Evolutionary conservation across 805 yeast species (phyloP).

Genomic region (Starmerella roubikii): DNA sequence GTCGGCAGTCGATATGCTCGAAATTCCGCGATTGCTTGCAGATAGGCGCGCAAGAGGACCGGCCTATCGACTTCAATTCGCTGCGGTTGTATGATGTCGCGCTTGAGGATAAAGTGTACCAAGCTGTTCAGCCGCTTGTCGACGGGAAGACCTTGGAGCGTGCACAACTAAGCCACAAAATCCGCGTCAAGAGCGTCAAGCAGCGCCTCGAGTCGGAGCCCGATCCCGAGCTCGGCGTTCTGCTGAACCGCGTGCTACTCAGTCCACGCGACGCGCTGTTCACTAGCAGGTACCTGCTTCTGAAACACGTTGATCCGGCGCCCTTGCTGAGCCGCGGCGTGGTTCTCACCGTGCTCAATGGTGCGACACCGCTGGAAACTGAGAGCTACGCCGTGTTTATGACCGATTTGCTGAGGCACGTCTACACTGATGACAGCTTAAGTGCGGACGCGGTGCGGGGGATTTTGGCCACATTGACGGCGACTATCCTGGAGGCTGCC

Average conservation of each 20-base stretch:
- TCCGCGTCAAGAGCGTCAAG: slow-evolving; percentile 4
- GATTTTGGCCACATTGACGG: background rate
- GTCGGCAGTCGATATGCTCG: background rate
- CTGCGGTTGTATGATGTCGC: slow-evolving; percentile 2
- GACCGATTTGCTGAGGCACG: slow-evolving; percentile 3
- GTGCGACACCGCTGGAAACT: slow-evolving; percentile 12
- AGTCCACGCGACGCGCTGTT: slow-evolving; percentile 16
- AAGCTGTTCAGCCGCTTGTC: background rate
- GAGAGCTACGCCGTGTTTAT: slow-evolving; percentile 15
- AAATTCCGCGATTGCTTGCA: background rate
- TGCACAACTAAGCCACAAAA: slow-evolving; percentile 4
- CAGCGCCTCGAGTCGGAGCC: background rate
- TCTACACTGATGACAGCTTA: background rate
- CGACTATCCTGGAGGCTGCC: slow-evolving; percentile 10
- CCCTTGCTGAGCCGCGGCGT: slow-evolving; percentile 4
- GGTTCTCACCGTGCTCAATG: slow-evolving; percentile 5
- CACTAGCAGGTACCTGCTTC: slow-evolving; percentile 10
- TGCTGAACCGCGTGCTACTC: slow-evolving; percentile 7
- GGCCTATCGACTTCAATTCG: slow-evolving; percentile 2
- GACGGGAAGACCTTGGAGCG: slow-evolving; percentile 3
- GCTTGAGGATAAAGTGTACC: slow-evolving; percentile 1
- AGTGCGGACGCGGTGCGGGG: slow-evolving; percentile 1
- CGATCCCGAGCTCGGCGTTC: background rate
- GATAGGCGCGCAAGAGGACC: background rate
- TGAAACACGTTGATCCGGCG: background rate